A percentile compares a stretch with the other conserved stretches of the same genome.
Conservation (phyloP, 2,329 filamentous ascomycete species). For the Metarhizium guizhouense region DNA sequence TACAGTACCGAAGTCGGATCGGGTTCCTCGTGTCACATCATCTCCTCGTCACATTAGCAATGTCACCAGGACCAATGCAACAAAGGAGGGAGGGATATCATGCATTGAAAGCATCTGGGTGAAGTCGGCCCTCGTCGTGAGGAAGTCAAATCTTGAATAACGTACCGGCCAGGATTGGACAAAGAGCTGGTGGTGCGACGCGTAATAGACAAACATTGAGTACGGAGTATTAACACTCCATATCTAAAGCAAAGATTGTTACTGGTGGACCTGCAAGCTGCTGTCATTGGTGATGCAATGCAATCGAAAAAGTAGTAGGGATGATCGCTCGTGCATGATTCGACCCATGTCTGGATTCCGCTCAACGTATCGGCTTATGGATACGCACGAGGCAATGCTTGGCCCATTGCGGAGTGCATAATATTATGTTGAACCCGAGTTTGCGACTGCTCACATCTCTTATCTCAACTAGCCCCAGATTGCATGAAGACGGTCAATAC, state of each 20-base stretch:
- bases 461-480: neutral
- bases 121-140: neutral
- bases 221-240: neutral
- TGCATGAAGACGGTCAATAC: neutral
- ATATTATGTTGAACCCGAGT: too few relatives aligned
- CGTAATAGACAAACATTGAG: neutral
- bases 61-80: neutral
- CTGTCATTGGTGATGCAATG: neutral
- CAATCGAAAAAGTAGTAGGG: neutral
- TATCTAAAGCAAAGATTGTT: too few relatives aligned
- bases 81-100: neutral
- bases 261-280: too few relatives aligned
- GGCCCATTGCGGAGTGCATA: neutral
- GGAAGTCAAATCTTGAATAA: neutral
- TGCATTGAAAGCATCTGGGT: neutral
- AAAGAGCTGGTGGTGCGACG: neutral
- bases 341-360: neutral
- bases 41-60: neutral
- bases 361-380: neutral
- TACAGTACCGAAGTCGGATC: too few relatives aligned
- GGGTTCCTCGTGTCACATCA: too few relatives aligned
- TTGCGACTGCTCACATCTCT: neutral
- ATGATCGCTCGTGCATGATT: neutral
- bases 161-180: neutral
- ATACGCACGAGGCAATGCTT: neutral